phyloP scores from a whole-genome alignment of 2,329 filamentous ascomycete genomes.

The Penicillium sp. region DNA sequence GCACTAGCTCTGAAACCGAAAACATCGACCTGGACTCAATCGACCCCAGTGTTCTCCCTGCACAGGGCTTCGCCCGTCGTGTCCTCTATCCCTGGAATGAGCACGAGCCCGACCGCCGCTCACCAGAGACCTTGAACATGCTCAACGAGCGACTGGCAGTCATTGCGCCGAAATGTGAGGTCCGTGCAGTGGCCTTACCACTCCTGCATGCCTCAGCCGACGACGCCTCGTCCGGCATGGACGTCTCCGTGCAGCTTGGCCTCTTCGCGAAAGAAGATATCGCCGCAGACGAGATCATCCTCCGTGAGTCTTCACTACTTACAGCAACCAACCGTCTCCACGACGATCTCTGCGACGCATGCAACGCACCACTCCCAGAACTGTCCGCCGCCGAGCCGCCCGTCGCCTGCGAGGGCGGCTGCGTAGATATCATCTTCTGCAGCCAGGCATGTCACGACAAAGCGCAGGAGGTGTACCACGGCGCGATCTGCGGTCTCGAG shows the following conservation, averaged over 20 bases:
- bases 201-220: slow-evolving; percentile 52
- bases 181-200: slow-evolving; percentile 72
- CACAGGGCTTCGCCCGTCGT: slow-evolving; percentile 44
- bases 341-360: slow-evolving; percentile 85
- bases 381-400: slow-evolving; percentile 41
- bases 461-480: slow-evolving; percentile 58
- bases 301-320: slow-evolving; percentile 79
- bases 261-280: slow-evolving; percentile 86
- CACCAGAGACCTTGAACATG: slow-evolving; percentile 55
- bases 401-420: slow-evolving; percentile 50
- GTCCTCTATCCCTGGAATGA: slow-evolving; percentile 64
- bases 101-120: slow-evolving; percentile 58
- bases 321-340: slow-evolving; percentile 87
- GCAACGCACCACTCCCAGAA: slow-evolving; percentile 68
- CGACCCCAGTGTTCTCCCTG: slow-evolving; percentile 30
- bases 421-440: slow-evolving; percentile 61
- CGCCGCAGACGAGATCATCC: slow-evolving; percentile 67
- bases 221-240: slow-evolving; percentile 6
- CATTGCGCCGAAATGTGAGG: slow-evolving; percentile 78
- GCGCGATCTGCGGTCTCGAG: slow-evolving; percentile 54
- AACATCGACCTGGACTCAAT: slow-evolving; percentile 18
- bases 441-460: slow-evolving; percentile 53
- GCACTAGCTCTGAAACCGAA: slow-evolving; percentile 4
- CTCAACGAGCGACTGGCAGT: slow-evolving; percentile 67
- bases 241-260: slow-evolving; percentile 70